Base-by-base conservation (phyloP, 371 early-diverging fungal genomes). In the Aphelidium insulamus region DNA sequence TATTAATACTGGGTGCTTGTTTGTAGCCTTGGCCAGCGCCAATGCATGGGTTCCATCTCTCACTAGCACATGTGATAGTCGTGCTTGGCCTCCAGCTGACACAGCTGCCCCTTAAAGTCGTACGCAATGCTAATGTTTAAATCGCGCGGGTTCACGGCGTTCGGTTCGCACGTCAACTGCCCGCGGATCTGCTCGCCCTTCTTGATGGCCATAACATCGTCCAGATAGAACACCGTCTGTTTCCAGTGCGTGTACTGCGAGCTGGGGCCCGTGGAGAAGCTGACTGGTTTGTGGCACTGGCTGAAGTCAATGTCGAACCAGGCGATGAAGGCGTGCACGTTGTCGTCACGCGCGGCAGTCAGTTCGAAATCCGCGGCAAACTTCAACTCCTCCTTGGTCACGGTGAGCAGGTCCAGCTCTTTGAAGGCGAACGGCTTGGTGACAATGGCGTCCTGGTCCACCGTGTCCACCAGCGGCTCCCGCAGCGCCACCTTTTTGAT, bases 231-330 rank as follows among this genome's bases (percentile, higher is more conserved):
- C 19, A 87, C 72, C 15, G 92, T 88, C 54, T 95, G 94, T 63
- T 91, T 92, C 97, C 97, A 97, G 54, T 97, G 97, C 25, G 97
- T 97, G 47, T 80, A 78, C 55, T 73, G 69, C 28, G 75, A 62
- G 34, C 65, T 59, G 4, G 92, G 87, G 2, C 81, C 73, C 6
- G 97, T 97, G 38, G 81, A 79, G 52, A 97, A 88, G 38, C 53
- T 48, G 37, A 90, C 66, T 19, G 78, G 78, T 61, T 72, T 78
- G 54, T 72, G 79, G 57, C 70, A 78, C 39, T 70, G 69, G 9
- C 68, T 67, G 52, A 97, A 97, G 33, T 59, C 67, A 37, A 80
- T 85, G 54, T 92, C 92, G 48, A 97, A 97, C 80, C 81, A 84
- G 20, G 71, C 67, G 52, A 92, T 58, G 37, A 92, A 76, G 16